These are phyloP conservation scores for Apiospora rasikravindrae DNA, from an alignment of 2,329 filamentous ascomycete genomes.

Conservation along the genomic window DNA sequence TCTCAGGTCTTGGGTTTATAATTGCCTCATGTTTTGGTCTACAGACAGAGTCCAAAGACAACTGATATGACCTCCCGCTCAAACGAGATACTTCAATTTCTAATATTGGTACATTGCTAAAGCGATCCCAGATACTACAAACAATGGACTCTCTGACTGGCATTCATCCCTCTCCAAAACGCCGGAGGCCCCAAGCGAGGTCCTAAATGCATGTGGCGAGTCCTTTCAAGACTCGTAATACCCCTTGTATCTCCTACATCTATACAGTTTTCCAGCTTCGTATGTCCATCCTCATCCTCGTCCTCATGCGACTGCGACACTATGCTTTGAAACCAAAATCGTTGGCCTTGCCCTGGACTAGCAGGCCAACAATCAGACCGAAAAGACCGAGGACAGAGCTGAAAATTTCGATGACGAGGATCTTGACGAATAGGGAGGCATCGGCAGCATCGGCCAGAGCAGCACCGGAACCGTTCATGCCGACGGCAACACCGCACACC, in stretches of 20 bases:
- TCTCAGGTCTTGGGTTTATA: not conserved
- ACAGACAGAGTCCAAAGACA: not conserved
- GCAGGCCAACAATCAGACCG: slow-evolving; percentile 90
- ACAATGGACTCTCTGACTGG: slow-evolving; percentile 19
- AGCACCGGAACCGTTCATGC: slow-evolving; percentile 97
- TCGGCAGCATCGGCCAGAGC: slow-evolving; percentile 96
- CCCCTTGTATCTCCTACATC: not conserved
- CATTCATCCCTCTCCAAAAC: slow-evolving; percentile 24
- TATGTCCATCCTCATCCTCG: not conserved
- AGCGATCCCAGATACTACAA: slow-evolving; percentile 22
- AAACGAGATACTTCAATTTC: not conserved
- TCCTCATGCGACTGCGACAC: slow-evolving; percentile 34
- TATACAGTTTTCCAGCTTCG: slow-evolving; percentile 17
- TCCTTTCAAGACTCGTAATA: not conserved
- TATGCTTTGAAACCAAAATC: slow-evolving; percentile 60
- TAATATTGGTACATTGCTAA: slow-evolving; percentile 22
- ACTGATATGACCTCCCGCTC: not conserved
- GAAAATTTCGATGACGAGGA: slow-evolving; percentile 99
- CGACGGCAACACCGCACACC: slow-evolving; percentile 93
- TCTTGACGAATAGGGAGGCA: slow-evolving; percentile 94
- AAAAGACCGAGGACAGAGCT: slow-evolving; percentile 97
- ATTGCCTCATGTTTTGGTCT: too few species aligned
- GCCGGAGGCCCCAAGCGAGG: slow-evolving; percentile 21
- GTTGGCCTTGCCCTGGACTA: slow-evolving; percentile 82
- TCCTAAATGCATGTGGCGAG: slow-evolving; percentile 23